Percentiles rank a stretch among this genome's conserved stretches.
phyloP scores from a whole-genome alignment of 495 filamentous ascomycete species.

The Zalerion maritima region DNA sequence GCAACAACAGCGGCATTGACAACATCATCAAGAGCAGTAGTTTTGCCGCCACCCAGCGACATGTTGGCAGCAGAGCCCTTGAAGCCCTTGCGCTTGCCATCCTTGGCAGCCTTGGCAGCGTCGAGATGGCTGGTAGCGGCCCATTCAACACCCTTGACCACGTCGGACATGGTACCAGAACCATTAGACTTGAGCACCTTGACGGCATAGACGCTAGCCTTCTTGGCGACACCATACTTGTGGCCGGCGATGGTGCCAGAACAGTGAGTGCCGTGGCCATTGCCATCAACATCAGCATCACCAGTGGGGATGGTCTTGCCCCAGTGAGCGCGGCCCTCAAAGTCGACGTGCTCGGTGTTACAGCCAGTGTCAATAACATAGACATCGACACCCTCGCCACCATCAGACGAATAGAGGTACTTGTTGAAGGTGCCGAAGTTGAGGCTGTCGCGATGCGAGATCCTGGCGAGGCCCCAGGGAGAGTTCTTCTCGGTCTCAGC shows the following conservation, averaged over 20 bases:
- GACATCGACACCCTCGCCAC: constrained; percentile 95
- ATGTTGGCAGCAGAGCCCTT: constrained; percentile 99
- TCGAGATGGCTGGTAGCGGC: constrained; percentile 67
- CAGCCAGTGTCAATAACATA: constrained; percentile 98
- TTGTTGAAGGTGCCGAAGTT: constrained; percentile 92
- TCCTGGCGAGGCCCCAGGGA: constrained; percentile 94
- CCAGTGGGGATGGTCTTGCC: constrained; percentile 83
- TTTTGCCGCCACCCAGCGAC: constrained; percentile 95
- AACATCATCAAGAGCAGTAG: constrained; percentile 70
- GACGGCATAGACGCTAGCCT: constrained; percentile 89
- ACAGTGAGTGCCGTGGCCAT: constrained; percentile 98
- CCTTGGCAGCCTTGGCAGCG: constrained; percentile 61
- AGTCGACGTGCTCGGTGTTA: constrained; percentile 88
- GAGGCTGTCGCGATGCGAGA: constrained; percentile 82
- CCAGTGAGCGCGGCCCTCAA: constrained; percentile 89
- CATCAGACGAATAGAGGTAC: constrained; percentile 81
- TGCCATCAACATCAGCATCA: constrained; percentile 85
- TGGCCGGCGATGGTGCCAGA: constrained; percentile 94
- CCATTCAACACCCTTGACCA: constrained; percentile 96
- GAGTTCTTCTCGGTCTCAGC: constrained; percentile 69
- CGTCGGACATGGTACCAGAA: constrained; percentile 96
- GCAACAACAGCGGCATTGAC: constrained; percentile 85
- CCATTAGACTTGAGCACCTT: constrained; percentile 97
- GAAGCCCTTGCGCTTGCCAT: constrained; percentile 79
- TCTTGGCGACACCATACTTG: constrained; percentile 99